Evolutionary conservation across 164 flowering plant genomes (phyloP).

Genomic region (Kalanchoe fedtschenkoi): DNA sequence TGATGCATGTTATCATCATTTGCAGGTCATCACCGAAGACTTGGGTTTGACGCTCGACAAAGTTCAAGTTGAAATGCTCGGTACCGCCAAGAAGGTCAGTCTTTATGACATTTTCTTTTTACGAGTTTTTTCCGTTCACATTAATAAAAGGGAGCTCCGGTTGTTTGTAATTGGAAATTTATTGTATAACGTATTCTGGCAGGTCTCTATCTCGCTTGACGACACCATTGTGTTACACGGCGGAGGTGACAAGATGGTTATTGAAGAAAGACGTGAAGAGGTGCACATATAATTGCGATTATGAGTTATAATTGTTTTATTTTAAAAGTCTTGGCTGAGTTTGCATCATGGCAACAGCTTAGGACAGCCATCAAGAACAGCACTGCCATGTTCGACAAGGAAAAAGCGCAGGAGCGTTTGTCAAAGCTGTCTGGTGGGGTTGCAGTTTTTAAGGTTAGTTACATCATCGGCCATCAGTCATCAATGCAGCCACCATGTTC

Average conservation of each 20-base stretch:
- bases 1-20: background rate
- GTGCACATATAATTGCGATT: conserved; percentile 19
- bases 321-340: background rate
- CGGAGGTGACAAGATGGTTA: conserved; percentile 75
- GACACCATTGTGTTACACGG: conserved; percentile 82
- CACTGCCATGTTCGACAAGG: conserved; percentile 14
- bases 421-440: conserved; percentile 95
- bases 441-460: conserved; percentile 75
- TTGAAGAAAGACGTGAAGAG: conserved; percentile 85
- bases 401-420: conserved; percentile 79
- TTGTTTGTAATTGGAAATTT: background rate
- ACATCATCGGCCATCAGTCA: background rate
- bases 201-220: conserved; percentile 84
- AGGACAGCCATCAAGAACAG: conserved; percentile 15
- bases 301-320: background rate
- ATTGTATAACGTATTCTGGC: background rate
- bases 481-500: background rate
- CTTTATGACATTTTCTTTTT: background rate
- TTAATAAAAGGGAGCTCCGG: background rate
- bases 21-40: conserved; percentile 71
- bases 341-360: conserved; percentile 31
- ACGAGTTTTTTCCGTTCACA: background rate
- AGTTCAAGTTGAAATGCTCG: conserved; percentile 60
- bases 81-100: conserved; percentile 69
- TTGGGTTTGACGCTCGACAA: conserved; percentile 79